Conservation (phyloP, 1,284 basidiomycete genomes). For the Takashimella tepidaria region DNA sequence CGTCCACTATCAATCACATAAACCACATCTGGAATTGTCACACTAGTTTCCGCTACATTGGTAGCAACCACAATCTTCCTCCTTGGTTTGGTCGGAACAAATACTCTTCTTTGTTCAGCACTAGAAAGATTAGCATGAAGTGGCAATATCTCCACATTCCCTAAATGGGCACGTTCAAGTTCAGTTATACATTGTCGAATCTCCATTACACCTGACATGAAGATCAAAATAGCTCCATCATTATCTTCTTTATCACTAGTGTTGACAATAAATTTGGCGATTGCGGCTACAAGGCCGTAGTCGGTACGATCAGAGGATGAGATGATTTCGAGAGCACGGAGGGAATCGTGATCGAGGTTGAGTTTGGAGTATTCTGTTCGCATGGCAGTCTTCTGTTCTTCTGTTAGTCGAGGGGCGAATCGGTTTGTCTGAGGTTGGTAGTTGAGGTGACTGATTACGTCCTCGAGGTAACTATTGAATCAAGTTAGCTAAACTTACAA, state of each 20-base stretch:
- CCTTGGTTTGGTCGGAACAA: constrained; percentile 61
- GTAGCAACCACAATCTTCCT: constrained; percentile 88
- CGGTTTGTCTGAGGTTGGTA: constrained; percentile 45
- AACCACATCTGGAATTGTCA: constrained; percentile 86
- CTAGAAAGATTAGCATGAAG: constrained; percentile 85
- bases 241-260: constrained; percentile 47
- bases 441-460: constrained; percentile 59
- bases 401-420: constrained; percentile 51
- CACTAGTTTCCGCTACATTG: constrained; percentile 82
- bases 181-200: constrained; percentile 74
- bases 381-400: constrained; percentile 53
- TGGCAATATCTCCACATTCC: constrained; percentile 63
- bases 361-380: constrained; percentile 53
- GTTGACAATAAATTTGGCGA: constrained; percentile 63
- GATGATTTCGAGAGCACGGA: constrained; percentile 60
- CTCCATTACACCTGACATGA: constrained; percentile 82
- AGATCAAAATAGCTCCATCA: constrained; percentile 71
- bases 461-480: constrained; percentile 66
- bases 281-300: constrained; percentile 66
- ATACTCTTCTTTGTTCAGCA: constrained; percentile 77
- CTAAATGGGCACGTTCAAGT: constrained; percentile 51
- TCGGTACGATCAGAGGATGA: constrained; percentile 64
- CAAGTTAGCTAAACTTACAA: background rate
- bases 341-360: constrained; percentile 56
- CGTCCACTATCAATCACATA: constrained; percentile 82